These are phyloP conservation scores for Centrapalus pauciflorus DNA, from an alignment of 129 eudicot species.

Conservation along the genomic window DNA sequence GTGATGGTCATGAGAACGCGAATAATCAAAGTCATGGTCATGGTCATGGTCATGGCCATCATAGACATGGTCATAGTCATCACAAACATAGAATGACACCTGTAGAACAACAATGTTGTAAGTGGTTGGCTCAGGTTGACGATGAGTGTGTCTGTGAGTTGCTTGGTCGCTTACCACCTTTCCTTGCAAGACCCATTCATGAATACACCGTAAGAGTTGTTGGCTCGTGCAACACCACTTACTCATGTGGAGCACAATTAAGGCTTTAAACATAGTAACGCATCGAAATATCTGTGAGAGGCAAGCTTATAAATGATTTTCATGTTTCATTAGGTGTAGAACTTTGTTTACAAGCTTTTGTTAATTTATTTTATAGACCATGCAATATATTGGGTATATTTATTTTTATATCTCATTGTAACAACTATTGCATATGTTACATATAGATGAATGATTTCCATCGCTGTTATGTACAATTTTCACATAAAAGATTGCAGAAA, in stretches of 20 bases:
- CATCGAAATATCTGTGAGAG: constrained; percentile 12
- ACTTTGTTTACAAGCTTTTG: background rate
- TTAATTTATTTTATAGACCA: background rate
- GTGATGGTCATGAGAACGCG: background rate
- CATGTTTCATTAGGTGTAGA: background rate
- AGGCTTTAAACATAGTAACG: constrained; percentile 21
- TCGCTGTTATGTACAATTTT: constrained; percentile 1
- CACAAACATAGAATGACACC: constrained; percentile 29
- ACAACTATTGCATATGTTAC: background rate
- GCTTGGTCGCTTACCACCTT: constrained; percentile 57
- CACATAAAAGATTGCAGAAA: background rate
- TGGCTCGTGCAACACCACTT: constrained; percentile 44
- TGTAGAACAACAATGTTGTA: constrained; percentile 66
- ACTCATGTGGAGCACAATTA: constrained; percentile 45
- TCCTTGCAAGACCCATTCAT: constrained; percentile 71
- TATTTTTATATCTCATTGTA: background rate
- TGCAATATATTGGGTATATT: background rate
- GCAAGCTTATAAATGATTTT: constrained; percentile 2
- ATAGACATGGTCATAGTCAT: constrained; percentile 1
- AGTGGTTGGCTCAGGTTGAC: constrained; percentile 67
- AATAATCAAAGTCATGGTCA: background rate
- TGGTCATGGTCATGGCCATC: constrained; percentile 10
- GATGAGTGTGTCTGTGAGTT: constrained; percentile 70
- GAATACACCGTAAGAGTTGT: constrained; percentile 51
- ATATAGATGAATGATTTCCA: background rate